A percentile compares a stretch with the other conserved stretches of the same genome.
Evolutionary conservation across 345 rosid species (phyloP).

Genomic region (Sonneratia alba): DNA sequence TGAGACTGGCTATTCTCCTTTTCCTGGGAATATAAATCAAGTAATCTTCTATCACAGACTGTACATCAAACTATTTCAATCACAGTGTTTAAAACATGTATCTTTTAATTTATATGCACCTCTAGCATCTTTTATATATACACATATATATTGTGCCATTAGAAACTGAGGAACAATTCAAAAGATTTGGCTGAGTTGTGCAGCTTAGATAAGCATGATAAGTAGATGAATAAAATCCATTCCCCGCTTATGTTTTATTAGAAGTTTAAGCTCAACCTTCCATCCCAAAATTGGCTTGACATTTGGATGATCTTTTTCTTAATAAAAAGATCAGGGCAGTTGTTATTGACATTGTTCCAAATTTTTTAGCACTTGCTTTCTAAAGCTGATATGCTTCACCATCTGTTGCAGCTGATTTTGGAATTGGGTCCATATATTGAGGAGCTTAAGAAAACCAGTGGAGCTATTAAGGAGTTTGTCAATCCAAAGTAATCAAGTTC

Average conservation of each 20-base stretch:
- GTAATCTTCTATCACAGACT: constrained; percentile 29
- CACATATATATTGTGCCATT: not conserved
- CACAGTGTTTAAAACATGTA: not conserved
- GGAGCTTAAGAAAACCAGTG: constrained; percentile 86
- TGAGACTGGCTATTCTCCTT: constrained; percentile 94
- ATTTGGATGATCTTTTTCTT: not conserved
- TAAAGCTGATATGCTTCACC: not conserved
- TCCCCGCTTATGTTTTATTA: not conserved
- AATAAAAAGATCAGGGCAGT: not conserved
- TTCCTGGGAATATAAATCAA: constrained; percentile 97
- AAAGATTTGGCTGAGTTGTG: not conserved
- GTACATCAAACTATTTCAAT: not conserved
- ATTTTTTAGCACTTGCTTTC: not conserved
- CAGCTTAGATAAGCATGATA: not conserved
- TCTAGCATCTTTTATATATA: too few relatives aligned
- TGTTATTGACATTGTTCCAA: not conserved
- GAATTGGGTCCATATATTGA: constrained; percentile 74
- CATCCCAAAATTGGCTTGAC: too few relatives aligned
- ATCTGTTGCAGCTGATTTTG: constrained; percentile 59
- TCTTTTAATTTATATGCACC: not conserved
- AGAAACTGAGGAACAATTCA: too few relatives aligned
- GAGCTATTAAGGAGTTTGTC: constrained; percentile 91
- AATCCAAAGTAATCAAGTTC: constrained; percentile 72
- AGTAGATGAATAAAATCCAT: not conserved
- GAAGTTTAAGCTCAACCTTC: not conserved